Evolutionary conservation across 306 rosid species (phyloP), one percentile per base, ranked within the genome.

Genomic region (Senna tora): DNA sequence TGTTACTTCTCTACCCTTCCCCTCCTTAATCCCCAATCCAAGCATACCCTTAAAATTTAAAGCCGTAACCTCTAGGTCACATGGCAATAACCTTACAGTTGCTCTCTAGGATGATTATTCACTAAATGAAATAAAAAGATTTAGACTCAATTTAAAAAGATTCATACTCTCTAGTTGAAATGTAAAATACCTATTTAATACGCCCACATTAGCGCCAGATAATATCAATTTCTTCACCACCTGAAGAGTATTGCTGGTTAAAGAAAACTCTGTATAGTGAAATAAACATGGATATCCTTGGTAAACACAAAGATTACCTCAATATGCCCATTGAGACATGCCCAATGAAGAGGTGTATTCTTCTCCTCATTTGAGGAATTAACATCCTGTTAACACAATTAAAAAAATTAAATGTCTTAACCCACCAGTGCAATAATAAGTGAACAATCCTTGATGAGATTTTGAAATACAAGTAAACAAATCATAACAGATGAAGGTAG

Each of bases 281-380:
- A 78, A 59, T 56, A 14, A 50, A 4, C 49, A 11, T 19, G 22
- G 25, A 49, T 46, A 38, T 11, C 32, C 67, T 51, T 2, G 3
- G 30, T 39, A 15, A 69, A 25, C 7, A 42, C 5, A 53, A 46
- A 4, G 36, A 47, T 76, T 77, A 92, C 97, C 90, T 91, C 94
- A 21, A 91, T 25, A 82, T 86, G 97, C n/a, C 98, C 98, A 80
- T 93, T 93, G 68, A 93, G 97, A 75, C 97, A 91, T 33, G 96
- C 98, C 98, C 98, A 93, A 61, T 93, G 98, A 74, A 93, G 81
- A 36, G 98, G 92, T 38, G 96, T 87, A 76, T 89, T 93, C 72
- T 82, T 91, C 82, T 93, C 96, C 67, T 56, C 85, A n/a, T 93
- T 93, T 52, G 76, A 63, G 68, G 88, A 80, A 85, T 89, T 91